Evolutionary conservation across 305 asterid species (phyloP).

Genomic region (Rubia tinctorum): DNA sequence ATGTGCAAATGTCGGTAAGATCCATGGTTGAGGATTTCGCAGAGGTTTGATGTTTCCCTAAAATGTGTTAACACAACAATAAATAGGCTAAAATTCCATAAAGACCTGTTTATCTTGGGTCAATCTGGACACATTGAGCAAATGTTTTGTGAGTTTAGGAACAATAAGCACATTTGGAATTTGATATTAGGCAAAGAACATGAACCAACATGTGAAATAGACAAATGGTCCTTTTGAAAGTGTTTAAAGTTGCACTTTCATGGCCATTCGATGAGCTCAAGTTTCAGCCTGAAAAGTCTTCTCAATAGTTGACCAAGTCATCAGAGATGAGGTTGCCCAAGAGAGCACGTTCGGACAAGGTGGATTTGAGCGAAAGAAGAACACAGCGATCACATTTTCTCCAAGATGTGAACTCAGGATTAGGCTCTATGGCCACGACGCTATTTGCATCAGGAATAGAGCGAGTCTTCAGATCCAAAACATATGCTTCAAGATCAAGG

Average conservation of each 20-base stretch:
- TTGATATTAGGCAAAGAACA: too few species aligned
- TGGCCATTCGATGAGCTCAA: background rate
- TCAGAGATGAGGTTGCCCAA: background rate
- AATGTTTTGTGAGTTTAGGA: background rate
- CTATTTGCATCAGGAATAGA: too few species aligned
- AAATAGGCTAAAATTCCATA: too few species aligned
- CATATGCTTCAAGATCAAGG: too few species aligned
- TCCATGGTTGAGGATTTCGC: background rate
- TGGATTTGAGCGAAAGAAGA: too few species aligned
- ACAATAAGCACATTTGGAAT: background rate
- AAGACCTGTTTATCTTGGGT: too few species aligned
- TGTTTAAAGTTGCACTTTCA: background rate
- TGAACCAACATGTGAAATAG: too few species aligned
- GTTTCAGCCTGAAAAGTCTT: conserved; percentile 7
- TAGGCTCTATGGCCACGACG: too few species aligned
- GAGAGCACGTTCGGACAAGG: too few species aligned
- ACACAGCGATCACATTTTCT: too few species aligned
- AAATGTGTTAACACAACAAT: background rate
- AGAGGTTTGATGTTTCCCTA: background rate
- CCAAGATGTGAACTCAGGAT: too few species aligned
- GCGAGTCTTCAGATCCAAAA: too few species aligned
- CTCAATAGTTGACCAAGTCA: background rate
- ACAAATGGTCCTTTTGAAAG: background rate
- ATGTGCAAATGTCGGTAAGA: background rate
- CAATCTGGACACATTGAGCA: background rate